Conservation (phyloP, 352 stramenopile species). For the Pythium brachiatum region DNA sequence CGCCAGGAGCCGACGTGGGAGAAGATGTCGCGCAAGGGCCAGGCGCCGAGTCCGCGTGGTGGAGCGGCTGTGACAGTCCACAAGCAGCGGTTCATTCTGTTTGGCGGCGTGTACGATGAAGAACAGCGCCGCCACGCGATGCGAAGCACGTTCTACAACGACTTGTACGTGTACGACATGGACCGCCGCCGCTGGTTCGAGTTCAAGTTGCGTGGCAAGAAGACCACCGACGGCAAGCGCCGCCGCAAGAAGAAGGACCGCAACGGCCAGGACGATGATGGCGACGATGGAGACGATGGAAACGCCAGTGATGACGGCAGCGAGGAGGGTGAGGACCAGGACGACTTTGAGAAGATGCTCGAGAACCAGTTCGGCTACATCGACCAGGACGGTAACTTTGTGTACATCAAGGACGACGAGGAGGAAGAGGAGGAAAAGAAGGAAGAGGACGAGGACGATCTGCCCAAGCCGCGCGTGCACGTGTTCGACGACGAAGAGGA, state of each 20-base stretch:
- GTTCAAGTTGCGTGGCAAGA: slow-evolving; percentile 87
- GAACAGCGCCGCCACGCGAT: slow-evolving; percentile 83
- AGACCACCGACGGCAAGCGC: slow-evolving; percentile 51
- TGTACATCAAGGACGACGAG: slow-evolving; percentile 92
- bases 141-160: slow-evolving; percentile 95
- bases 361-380: slow-evolving; percentile 95
- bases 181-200: slow-evolving; percentile 95
- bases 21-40: slow-evolving; percentile 87
- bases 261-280: slow-evolving; percentile 29
- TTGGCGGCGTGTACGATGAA: slow-evolving; percentile 94
- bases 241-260: slow-evolving; percentile 60
- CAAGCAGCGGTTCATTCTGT: slow-evolving; percentile 96
- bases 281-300: slow-evolving; percentile 32
- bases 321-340: slow-evolving; percentile 54
- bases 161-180: slow-evolving; percentile 97
- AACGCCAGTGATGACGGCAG: slow-evolving; percentile 47
- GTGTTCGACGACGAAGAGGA: slow-evolving; percentile 22
- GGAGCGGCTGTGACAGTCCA: slow-evolving; percentile 85
- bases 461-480: slow-evolving; percentile 5
- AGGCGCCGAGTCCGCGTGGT: slow-evolving; percentile 75
- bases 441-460: slow-evolving; percentile 4
- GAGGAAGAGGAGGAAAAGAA: slow-evolving; percentile 46
- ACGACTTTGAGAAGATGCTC: slow-evolving; percentile 80
- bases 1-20: slow-evolving; percentile 92
- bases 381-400: slow-evolving; percentile 93